These are phyloP conservation scores for Fusarium proliferatum DNA, from an alignment of 2,329 filamentous ascomycete species.

Conservation along the genomic window DNA sequence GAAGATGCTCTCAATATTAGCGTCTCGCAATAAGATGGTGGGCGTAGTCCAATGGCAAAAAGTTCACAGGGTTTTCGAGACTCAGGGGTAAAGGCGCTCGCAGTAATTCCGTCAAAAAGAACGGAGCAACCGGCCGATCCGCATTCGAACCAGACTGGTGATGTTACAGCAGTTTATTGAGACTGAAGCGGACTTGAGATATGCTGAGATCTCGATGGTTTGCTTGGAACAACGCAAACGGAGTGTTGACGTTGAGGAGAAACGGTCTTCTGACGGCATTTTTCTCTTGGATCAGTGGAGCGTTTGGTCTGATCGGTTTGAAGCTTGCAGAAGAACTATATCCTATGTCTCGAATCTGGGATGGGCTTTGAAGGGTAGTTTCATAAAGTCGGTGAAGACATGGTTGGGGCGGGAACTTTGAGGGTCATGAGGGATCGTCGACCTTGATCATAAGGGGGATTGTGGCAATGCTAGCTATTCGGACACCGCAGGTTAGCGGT, in stretches of 20 bases:
- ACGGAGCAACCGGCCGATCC: neutral
- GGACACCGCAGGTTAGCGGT: neutral
- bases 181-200: accelerated
- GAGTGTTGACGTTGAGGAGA: neutral
- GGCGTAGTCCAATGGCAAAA: neutral
- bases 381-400: neutral
- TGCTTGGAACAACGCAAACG: neutral
- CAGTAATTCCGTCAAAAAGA: neutral
- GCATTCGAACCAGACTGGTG: accelerated
- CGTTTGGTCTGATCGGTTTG: accelerated
- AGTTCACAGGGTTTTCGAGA: neutral
- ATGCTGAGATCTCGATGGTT: neutral
- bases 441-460: neutral
- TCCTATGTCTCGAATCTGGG: neutral
- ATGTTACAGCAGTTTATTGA: accelerated
- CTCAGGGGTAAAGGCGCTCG: neutral
- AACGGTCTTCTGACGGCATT: neutral
- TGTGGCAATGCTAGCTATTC: neutral
- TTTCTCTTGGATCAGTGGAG: neutral
- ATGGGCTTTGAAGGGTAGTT: accelerated
- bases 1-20: too few species aligned
- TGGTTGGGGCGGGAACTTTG: neutral
- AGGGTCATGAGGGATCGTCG: too few species aligned
- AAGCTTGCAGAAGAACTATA: neutral
- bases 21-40: neutral